Percentiles rank a stretch among this genome's conserved stretches.
These are phyloP conservation scores for Mentha longifolia DNA, from an alignment of 257 asterid species.

Conservation along the genomic window DNA sequence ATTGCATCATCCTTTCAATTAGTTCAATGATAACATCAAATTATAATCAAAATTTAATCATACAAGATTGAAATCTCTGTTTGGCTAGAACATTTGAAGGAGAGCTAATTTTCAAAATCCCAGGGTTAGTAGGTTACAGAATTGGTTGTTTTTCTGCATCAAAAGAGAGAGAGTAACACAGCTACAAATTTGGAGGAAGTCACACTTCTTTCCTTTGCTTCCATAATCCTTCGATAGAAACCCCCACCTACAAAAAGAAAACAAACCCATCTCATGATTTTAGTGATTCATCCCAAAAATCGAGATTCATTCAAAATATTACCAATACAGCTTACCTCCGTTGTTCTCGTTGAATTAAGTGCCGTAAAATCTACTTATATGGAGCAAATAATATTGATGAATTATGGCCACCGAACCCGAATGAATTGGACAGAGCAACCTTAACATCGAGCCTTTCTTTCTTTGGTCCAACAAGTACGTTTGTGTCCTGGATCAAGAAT, in stretches of 20 bases:
- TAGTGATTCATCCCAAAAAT: neutral
- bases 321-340: constrained; percentile 18
- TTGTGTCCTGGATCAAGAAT: constrained; percentile 63
- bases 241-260: constrained; percentile 11
- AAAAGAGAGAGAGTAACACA: constrained; percentile 23
- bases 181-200: constrained; percentile 32
- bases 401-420: constrained; percentile 95
- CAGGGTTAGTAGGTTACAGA: constrained; percentile 39
- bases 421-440: constrained; percentile 91
- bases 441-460: constrained; percentile 74
- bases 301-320: neutral
- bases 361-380: constrained; percentile 52
- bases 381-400: constrained; percentile 92
- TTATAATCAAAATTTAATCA: constrained; percentile 40
- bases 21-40: constrained; percentile 24
- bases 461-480: constrained; percentile 69
- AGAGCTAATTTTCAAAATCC: constrained; percentile 31
- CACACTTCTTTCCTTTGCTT: constrained; percentile 21
- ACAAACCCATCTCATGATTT: constrained; percentile 12
- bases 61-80: constrained; percentile 33
- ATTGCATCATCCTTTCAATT: constrained; percentile 11
- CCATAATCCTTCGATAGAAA: neutral
- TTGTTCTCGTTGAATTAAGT: constrained; percentile 25
- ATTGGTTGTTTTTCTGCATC: constrained; percentile 30
- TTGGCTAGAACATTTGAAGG: constrained; percentile 26